Base-by-base conservation (phyloP, 768 basidiomycete genomes). In the Boletus sensibilis region DNA sequence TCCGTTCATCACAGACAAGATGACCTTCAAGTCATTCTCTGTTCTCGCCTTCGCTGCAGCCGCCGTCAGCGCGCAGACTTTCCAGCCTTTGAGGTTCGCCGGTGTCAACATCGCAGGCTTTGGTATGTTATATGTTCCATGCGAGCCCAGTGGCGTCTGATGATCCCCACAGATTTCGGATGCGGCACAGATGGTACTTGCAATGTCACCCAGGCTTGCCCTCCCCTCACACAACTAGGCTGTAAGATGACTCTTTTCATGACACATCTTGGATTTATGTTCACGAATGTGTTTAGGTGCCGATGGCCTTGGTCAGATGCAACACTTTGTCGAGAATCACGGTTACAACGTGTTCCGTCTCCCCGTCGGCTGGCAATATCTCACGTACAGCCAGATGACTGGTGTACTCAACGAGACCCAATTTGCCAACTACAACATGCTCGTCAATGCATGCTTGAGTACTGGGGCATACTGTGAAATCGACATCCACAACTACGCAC, bases 401-500 rank as follows among this genome's bases (percentile, higher is more conserved):
- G 78, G 76, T 4, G 63, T 73, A 7, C 64, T 85, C 27, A 68
- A 79, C 66, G 58, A 73, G 11, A 69, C 64, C 11, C 80, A 79
- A 55, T 76, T 85, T 52, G 65, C 68, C 1, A 68, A 78, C 55
- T 85, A 85, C 62, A 79, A 86, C 76, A 83, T 66, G 76, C 76
- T 55, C 56, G 59, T 63, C 21, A 33, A 56, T 1, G 68, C 55
- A 21, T 79, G 80, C 61, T 66, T 86, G 60, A 65, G 56, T 8
- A 77, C 79, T 3, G 82, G 83, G 0, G 79, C 82, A 14, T 72
- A 69, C 43, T 85, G 79, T 55, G 79, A 79, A 60, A 76, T 86
- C 48, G 84, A 85, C 67, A 75, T 81, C 39, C 83, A 83, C 68
- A 86, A 84, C 67, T 85, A 84, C 53, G 85, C 82, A 23, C 72